Percentiles rank a stretch among this genome's conserved stretches.
Evolutionary conservation across 2,329 filamentous ascomycete species (phyloP).

Genomic region (Orbilia brochopaga): DNA sequence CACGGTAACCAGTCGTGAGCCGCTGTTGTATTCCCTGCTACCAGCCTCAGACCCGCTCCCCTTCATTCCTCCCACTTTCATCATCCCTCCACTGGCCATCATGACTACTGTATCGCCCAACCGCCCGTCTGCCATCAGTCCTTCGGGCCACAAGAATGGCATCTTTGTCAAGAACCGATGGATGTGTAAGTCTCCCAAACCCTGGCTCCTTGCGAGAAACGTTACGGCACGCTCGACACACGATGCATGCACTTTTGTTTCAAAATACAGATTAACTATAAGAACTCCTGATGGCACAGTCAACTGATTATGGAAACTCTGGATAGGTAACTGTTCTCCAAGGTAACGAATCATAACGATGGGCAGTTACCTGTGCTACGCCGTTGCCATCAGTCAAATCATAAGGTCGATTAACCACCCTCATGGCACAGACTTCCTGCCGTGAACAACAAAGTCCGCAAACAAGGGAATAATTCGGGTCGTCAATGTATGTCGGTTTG

Average conservation of each 20-base stretch:
- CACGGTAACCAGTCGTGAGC: neutral
- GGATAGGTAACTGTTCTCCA: slow-evolving; percentile 32
- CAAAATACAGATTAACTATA: no score
- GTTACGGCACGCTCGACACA: neutral
- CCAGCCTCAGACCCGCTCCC: neutral
- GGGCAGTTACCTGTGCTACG: no score
- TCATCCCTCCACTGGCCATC: neutral
- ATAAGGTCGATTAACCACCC: neutral
- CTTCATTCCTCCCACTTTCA: neutral
- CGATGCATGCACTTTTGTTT: neutral
- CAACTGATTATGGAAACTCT: slow-evolving; percentile 15
- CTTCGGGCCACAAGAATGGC: slow-evolving; percentile 17
- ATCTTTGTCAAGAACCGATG: slow-evolving; percentile 46
- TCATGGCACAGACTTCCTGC: slow-evolving; percentile 22
- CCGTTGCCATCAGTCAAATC: no score
- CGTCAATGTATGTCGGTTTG: slow-evolving; percentile 27
- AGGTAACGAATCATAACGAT: slow-evolving; percentile 23
- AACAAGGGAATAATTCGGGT: slow-evolving; percentile 25
- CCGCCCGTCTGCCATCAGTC: neutral
- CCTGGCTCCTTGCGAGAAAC: neutral
- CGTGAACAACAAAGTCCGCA: slow-evolving; percentile 20
- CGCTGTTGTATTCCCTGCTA: neutral
- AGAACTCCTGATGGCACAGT: neutral
- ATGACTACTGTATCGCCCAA: slow-evolving; percentile 26
- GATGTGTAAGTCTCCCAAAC: slow-evolving; percentile 36